Evolutionary conservation across 148 eudicot genomes (phyloP).

Genomic region (Rhododendron henanense): DNA sequence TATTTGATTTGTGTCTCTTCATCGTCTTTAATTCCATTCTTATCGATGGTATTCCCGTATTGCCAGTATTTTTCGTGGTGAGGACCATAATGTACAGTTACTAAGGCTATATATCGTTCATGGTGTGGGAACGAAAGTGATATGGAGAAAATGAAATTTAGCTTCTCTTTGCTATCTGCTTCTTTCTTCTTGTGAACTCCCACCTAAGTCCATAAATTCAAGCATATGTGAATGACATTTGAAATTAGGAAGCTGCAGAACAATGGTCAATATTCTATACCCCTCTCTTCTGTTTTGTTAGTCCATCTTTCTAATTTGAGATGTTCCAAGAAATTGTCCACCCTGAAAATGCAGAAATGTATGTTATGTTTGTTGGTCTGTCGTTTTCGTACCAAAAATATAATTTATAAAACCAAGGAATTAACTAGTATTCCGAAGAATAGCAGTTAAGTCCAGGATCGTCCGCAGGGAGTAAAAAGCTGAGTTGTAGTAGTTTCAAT

Average conservation of each 20-base stretch:
- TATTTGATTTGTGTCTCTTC: background rate
- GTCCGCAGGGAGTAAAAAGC: too few species aligned
- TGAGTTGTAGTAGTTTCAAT: too few species aligned
- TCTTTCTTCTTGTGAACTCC: background rate
- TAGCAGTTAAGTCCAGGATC: too few species aligned
- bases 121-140: background rate
- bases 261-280: background rate
- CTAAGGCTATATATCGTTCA: background rate
- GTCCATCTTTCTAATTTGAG: background rate
- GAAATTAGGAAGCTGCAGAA: background rate
- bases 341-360: background rate
- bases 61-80: background rate
- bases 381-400: too few species aligned
- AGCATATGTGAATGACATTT: background rate
- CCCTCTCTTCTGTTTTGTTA: background rate
- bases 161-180: background rate
- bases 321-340: background rate
- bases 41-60: background rate
- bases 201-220: background rate
- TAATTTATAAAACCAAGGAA: too few species aligned
- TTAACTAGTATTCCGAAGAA: too few species aligned
- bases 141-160: background rate
- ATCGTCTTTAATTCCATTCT: background rate
- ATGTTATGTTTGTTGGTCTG: background rate
- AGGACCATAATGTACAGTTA: background rate